Evolutionary conservation across 495 filamentous ascomycete species (phyloP), one percentile per base, ranked within the genome.

Genomic region (Neurospora sublineolata): DNA sequence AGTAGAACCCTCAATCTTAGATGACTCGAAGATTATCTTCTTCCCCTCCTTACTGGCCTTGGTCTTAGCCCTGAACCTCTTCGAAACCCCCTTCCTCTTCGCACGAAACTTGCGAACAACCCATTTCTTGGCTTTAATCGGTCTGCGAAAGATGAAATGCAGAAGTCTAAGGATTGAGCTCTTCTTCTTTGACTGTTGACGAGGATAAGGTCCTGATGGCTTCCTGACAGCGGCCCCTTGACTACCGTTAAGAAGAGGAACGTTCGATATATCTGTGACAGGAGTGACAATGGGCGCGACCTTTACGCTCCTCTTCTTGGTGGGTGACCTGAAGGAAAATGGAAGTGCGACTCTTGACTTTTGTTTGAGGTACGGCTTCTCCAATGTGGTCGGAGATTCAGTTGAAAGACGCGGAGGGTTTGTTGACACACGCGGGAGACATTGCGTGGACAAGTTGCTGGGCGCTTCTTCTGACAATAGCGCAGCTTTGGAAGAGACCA

Each of bases 101-200:
- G 72, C 75, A 11, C 68, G 68, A 27, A 75, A 75, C 70, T 73
- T 70, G n/a, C 74, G 69, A 10, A 70, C 72, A 14, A 77, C 37
- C 75, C 75, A 77, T 27, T 75, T 75, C 70, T 74, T 77, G 70
- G 75, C 75, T 60, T 75, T 75, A 42, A 72, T 40, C 2, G 69
- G 52, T 16, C 52, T 60, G 23, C 52, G 52, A 16, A 60, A 60
- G 23, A 60, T 60, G 12, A 16, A 60, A 23, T 23, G 23, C 27
- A 60, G 52, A 60, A 60, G 52, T 12, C 12, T 60, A 5, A 60
- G 23, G 30, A 60, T 30, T 6, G 52, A 27, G 23, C 52, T 60
- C 23, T 30, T 60, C 12, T 60, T 60, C 12, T 60, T 27, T 16
- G 23, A 16, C 52, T 60, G 52, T 14, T 60, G 52, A 6, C 52